Conservation (phyloP, 2,329 filamentous ascomycete species). For the Cercospora sesami region DNA sequence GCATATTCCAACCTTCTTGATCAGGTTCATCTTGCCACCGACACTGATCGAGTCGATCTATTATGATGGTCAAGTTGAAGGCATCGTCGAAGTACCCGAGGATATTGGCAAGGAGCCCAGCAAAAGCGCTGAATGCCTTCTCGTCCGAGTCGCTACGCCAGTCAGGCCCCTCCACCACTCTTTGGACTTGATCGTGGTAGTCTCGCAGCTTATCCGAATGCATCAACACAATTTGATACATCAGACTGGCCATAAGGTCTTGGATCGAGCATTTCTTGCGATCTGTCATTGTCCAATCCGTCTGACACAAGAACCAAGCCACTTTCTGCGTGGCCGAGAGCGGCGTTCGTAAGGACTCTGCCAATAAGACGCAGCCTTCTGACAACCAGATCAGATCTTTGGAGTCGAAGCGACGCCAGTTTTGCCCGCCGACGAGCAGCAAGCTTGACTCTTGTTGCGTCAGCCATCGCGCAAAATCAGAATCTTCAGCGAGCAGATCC, state of each 20-base stretch:
- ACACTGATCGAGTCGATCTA: not conserved
- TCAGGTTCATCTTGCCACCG: not conserved
- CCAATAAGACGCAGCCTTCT: not conserved
- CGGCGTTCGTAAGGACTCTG: not conserved
- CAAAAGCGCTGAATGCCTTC: not conserved
- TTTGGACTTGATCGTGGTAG: not conserved
- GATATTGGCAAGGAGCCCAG: not conserved
- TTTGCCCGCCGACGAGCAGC: not conserved
- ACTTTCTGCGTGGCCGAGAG: not conserved
- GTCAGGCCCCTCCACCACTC: not conserved
- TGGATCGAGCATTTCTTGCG: not conserved
- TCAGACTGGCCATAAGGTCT: not conserved
- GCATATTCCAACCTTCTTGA: not conserved
- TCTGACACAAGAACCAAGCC: not conserved
- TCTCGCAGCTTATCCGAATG: not conserved
- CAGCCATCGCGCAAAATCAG: not conserved
- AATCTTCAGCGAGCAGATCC: not conserved
- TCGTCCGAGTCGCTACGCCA: not conserved
- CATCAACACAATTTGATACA: not conserved
- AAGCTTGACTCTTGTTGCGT: not conserved
- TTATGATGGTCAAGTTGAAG: not conserved
- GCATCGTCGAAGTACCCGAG: not conserved
- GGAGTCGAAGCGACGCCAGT: not conserved
- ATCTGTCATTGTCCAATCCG: not conserved
- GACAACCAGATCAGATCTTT: not conserved